Conservation (phyloP, 2,329 filamentous ascomycete species). For the Boeremia exigua region DNA sequence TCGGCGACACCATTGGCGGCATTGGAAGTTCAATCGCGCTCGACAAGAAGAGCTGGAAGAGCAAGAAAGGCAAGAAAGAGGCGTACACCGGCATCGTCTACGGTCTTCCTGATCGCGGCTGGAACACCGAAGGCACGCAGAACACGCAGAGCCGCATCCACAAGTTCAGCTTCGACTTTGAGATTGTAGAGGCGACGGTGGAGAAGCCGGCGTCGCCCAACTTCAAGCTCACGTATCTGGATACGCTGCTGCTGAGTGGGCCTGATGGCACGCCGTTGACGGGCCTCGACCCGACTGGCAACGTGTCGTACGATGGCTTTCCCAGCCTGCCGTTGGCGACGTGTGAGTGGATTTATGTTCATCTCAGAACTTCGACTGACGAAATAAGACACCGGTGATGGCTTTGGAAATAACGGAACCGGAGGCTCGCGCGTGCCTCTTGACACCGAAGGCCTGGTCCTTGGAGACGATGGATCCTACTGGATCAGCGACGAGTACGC, state of each 20-base stretch:
- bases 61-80: conserved; percentile 49
- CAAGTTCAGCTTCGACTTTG: conserved; percentile 68
- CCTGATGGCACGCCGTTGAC: conserved; percentile 68
- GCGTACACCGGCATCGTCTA: conserved; percentile 68
- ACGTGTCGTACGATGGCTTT: conserved; percentile 61
- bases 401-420: conserved; percentile 66
- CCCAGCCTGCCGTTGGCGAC: conserved; percentile 67
- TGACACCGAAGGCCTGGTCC: conserved; percentile 71
- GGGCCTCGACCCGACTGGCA: conserved; percentile 24
- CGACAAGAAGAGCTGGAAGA: conserved; percentile 65
- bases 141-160: conserved; percentile 74
- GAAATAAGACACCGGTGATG: conserved; percentile 62
- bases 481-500: conserved; percentile 69
- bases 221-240: conserved; percentile 65
- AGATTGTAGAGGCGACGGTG: conserved; percentile 60
- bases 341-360: conserved; percentile 42
- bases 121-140: conserved; percentile 73
- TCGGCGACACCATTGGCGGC: conserved; percentile 72
- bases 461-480: conserved; percentile 66
- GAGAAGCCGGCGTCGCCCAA: conserved; percentile 64
- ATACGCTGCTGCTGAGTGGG: conserved; percentile 69
- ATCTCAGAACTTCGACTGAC: background rate
- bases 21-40: conserved; percentile 71
- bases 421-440: conserved; percentile 67
- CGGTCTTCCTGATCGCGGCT: conserved; percentile 71